Conservation (phyloP, 2,329 filamentous ascomycete genomes). For the Stagonosporopsis vannaccii region DNA sequence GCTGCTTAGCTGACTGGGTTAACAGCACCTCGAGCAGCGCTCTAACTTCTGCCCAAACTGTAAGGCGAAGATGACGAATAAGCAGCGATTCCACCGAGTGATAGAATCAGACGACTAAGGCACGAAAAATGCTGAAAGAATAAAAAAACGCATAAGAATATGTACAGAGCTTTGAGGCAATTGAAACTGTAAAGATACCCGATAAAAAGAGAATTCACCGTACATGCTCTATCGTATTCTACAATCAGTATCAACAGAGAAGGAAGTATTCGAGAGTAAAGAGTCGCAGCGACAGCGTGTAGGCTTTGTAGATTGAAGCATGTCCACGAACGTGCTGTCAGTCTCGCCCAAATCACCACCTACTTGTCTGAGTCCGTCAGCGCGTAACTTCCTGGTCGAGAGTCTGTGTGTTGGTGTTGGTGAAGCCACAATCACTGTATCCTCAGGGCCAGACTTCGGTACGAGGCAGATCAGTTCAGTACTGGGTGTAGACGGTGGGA, state of each 20-base stretch:
- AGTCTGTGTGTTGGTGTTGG: slow-evolving; percentile 4
- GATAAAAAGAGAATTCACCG: not conserved
- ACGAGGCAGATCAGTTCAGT: slow-evolving; percentile 1
- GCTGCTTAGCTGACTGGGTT: slow-evolving; percentile 4
- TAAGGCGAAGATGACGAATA: not conserved
- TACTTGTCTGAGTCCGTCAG: not conserved
- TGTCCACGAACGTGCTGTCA: slow-evolving; percentile 2
- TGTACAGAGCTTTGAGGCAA: no score
- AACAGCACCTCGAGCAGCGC: not conserved
- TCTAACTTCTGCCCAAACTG: slow-evolving; percentile 1
- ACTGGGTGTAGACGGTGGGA: not conserved
- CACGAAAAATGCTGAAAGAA: not conserved
- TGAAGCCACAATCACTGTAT: not conserved
- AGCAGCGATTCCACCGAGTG: not conserved
- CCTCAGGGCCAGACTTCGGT: not conserved
- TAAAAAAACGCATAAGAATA: no score
- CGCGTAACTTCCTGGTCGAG: not conserved
- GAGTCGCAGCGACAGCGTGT: not conserved
- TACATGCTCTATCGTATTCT: not conserved
- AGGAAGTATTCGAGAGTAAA: not conserved
- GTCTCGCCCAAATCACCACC: not conserved
- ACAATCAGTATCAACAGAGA: not conserved
- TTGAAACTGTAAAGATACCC: no score
- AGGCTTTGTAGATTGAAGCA: not conserved
- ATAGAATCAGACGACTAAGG: not conserved